Conservation (phyloP, 140 eudicot species). For the Senecio squalidus region DNA sequence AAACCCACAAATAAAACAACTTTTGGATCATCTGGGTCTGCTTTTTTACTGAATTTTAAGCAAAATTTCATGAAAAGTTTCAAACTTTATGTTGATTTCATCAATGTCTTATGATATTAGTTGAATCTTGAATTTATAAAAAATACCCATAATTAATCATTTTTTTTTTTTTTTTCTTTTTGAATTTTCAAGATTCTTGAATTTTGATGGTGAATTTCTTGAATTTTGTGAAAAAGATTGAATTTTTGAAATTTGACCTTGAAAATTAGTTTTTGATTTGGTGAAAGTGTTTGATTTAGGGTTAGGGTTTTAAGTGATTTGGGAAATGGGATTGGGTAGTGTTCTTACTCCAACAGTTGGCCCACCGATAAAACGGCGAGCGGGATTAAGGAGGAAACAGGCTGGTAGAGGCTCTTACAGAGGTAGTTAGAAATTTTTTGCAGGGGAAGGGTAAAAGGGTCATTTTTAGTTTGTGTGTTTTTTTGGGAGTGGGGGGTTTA, state of each 20-base stretch:
- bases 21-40: constrained; percentile 16
- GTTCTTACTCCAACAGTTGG: constrained; percentile 71
- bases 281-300: constrained; percentile 23
- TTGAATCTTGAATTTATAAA: constrained; percentile 18
- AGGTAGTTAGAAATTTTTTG: constrained; percentile 79
- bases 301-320: constrained; percentile 32
- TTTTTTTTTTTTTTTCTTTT: constrained; percentile 10
- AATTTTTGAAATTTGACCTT: constrained; percentile 13
- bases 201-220: constrained; percentile 18
- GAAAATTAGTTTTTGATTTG: constrained; percentile 5
- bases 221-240: constrained; percentile 11
- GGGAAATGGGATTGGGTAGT: constrained; percentile 73
- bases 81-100: constrained; percentile 4
- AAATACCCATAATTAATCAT: constrained; percentile 2
- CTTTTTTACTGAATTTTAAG: constrained; percentile 20
- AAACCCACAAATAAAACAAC: constrained; percentile 18
- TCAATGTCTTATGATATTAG: constrained; percentile 72
- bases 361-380: constrained; percentile 87
- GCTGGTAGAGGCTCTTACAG: constrained; percentile 99
- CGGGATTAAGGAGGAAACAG: constrained; percentile 89
- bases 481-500: constrained; percentile 30
- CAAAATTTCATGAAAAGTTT: constrained; percentile 27
- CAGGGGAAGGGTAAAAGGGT: constrained; percentile 27
- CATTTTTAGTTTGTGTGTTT: constrained; percentile 29
- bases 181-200: constrained; percentile 18